A percentile compares a stretch with the other conserved stretches of the same genome.
phyloP scores from a whole-genome alignment of 1,139 yeast genomes.

The Hemisphaericaspora xylofermentans region DNA sequence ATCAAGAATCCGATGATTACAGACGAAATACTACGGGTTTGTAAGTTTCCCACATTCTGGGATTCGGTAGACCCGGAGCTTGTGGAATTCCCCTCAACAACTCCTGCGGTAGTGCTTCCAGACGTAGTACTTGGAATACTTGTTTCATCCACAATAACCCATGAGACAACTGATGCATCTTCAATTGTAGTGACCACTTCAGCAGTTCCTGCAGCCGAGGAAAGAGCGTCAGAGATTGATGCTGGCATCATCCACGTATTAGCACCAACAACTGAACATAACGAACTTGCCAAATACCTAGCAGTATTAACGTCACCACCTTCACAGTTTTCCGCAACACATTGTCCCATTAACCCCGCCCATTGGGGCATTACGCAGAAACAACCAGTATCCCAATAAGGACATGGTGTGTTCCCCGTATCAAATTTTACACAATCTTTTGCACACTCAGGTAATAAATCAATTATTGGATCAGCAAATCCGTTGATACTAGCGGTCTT shows the following conservation, averaged over 20 bases:
- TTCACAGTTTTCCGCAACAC: conserved; percentile 41
- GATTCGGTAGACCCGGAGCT: background rate
- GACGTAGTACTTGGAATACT: conserved; percentile 10
- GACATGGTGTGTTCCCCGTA: conserved; percentile 44
- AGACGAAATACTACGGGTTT: conserved; percentile 13
- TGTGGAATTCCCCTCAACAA: background rate
- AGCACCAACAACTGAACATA: conserved; percentile 46
- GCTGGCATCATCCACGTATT: conserved; percentile 47
- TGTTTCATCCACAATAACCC: conserved; percentile 13
- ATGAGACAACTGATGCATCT: conserved; percentile 12
- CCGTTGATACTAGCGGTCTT: conserved; percentile 52
- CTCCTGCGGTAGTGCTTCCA: too few species aligned
- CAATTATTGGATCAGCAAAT: conserved; percentile 50
- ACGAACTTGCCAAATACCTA: conserved; percentile 40
- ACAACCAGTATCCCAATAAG: conserved; percentile 57
- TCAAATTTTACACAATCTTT: conserved; percentile 37
- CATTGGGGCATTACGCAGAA: conserved; percentile 52
- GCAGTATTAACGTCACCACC: conserved; percentile 41
- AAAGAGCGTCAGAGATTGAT: conserved; percentile 33
- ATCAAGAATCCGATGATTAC: conserved; percentile 9
- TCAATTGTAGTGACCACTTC: conserved; percentile 15
- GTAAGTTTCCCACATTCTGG: conserved; percentile 12
- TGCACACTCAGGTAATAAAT: conserved; percentile 44
- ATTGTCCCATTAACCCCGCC: conserved; percentile 45
- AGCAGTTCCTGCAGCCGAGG: conserved; percentile 24